phyloP scores from a whole-genome alignment of 2,329 filamentous ascomycete species.

The Ophiostoma piceae region DNA sequence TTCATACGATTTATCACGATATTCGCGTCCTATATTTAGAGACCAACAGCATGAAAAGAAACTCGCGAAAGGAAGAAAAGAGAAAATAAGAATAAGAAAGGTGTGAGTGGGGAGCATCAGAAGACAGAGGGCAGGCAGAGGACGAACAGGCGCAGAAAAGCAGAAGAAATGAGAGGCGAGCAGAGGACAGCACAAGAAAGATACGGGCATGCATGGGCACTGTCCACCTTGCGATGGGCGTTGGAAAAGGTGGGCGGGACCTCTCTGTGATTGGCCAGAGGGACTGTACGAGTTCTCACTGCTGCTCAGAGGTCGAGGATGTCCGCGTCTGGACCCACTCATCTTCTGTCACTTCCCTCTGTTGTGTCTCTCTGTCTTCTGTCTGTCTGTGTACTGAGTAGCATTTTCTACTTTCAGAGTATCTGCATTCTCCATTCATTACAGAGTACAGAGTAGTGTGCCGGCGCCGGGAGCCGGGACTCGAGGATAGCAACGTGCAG shows the following conservation, averaged over 20 bases:
- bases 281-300: not conserved
- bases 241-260: conserved; percentile 18
- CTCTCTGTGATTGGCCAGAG: conserved; percentile 16
- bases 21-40: not conserved
- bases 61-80: not conserved
- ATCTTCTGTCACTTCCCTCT: not conserved
- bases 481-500: conserved; percentile 2
- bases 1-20: not conserved
- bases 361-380: no score
- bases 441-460: not conserved
- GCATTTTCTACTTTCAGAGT: not conserved
- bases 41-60: not conserved
- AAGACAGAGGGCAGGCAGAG: not conserved
- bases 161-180: not conserved
- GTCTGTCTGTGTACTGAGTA: no score
- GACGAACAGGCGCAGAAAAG: not conserved
- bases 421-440: not conserved
- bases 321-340: not conserved
- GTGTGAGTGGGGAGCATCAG: not conserved
- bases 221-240: conserved; percentile 8
- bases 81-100: not conserved
- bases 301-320: not conserved
- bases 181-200: no score
- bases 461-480: conserved; percentile 11
- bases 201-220: not conserved